Conservation (phyloP, 805 yeast species). For the Starmera amethionina region DNA sequence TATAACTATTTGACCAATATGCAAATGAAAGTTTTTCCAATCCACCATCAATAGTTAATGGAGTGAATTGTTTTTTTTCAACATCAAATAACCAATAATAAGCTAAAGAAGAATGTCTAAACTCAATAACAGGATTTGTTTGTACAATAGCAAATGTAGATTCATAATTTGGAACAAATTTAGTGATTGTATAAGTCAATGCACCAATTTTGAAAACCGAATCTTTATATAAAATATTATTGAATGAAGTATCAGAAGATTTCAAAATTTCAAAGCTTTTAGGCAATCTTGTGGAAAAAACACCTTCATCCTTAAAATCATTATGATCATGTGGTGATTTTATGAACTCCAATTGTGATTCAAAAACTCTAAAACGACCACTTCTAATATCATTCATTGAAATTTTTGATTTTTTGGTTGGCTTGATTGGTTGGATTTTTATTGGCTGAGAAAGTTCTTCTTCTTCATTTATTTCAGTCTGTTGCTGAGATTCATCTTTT, state of each 20-base stretch:
- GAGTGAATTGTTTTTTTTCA: constrained; percentile 12
- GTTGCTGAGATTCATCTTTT: not conserved
- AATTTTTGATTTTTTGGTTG: constrained; percentile 2
- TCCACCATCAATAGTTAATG: constrained; percentile 18
- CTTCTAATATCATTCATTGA: constrained; percentile 12
- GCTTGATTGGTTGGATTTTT: not conserved
- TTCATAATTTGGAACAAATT: constrained; percentile 13
- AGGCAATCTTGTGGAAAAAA: constrained; percentile 8
- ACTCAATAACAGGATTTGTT: constrained; percentile 43
- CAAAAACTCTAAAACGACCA: constrained; percentile 9
- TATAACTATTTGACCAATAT: constrained; percentile 67
- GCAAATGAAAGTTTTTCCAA: constrained; percentile 34
- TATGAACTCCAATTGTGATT: constrained; percentile 8
- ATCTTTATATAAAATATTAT: constrained; percentile 1
- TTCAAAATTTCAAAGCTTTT: constrained; percentile 8
- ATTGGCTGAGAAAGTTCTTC: not conserved
- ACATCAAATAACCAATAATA: constrained; percentile 32
- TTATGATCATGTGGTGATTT: constrained; percentile 4
- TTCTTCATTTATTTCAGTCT: not conserved
- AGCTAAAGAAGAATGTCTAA: constrained; percentile 40
- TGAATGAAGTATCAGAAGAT: constrained; percentile 5
- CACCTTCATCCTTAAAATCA: constrained; percentile 14
- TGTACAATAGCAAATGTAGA: constrained; percentile 32
- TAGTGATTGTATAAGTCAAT: constrained; percentile 3
- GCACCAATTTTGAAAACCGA: constrained; percentile 6